phyloP scores from a whole-genome alignment of 2,329 filamentous ascomycete species.

The Lasiodiplodia sp. region DNA sequence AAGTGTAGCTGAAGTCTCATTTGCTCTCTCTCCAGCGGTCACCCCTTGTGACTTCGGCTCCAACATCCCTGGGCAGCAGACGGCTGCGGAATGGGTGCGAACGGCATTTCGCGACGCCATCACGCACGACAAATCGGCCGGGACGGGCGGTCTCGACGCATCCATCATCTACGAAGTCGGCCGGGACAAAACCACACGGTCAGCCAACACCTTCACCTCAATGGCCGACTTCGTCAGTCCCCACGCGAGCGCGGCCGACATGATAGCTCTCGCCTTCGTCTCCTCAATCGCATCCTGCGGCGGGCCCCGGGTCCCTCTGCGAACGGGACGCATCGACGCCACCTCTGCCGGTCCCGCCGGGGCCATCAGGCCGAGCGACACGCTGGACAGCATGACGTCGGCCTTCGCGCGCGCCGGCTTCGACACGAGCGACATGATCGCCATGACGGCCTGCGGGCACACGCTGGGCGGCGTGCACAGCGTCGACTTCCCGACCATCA shows the following conservation, averaged over 20 bases:
- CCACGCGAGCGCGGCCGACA: background rate
- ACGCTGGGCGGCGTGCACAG: slow-evolving; percentile 25
- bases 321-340: slow-evolving; percentile 16
- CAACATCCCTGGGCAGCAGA: background rate
- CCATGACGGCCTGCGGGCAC: slow-evolving; percentile 19
- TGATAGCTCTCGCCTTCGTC: slow-evolving; percentile 3
- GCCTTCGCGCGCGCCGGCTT: slow-evolving; percentile 10
- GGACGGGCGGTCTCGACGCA: slow-evolving; percentile 20
- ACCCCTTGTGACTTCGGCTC: background rate
- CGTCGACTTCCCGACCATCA: slow-evolving; percentile 15
- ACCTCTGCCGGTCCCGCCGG: background rate
- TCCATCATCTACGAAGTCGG: slow-evolving; percentile 20
- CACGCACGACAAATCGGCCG: slow-evolving; percentile 11
- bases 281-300: background rate
- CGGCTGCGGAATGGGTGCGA: slow-evolving; percentile 13
- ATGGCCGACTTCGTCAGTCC: background rate
- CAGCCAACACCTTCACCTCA: slow-evolving; percentile 1
- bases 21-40: background rate
- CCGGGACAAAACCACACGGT: slow-evolving; percentile 5
- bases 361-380: background rate
- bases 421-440: slow-evolving; percentile 18
- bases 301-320: background rate
- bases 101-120: slow-evolving; percentile 21
- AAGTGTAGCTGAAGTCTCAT: background rate
- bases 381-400: background rate